Percentiles rank a stretch among this genome's conserved stretches.
Conservation (phyloP, 2,329 filamentous ascomycete genomes). For the Bimuria novae-zelandiae region DNA sequence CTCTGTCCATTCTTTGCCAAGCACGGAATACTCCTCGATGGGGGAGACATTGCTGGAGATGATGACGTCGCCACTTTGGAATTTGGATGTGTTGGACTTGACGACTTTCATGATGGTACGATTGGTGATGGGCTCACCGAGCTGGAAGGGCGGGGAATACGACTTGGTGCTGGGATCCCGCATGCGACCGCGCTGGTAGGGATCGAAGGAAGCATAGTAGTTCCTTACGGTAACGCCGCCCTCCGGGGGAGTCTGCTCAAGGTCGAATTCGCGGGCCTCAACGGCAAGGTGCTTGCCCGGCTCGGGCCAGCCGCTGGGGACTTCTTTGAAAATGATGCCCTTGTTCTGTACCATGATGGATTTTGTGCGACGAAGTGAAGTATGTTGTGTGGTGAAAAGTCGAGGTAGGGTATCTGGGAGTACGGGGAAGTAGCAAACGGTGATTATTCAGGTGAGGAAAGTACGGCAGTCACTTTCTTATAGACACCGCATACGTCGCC, state of each 20-base stretch:
- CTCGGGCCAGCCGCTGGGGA: constrained; percentile 69
- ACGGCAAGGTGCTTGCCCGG: constrained; percentile 71
- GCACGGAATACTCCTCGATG: constrained; percentile 70
- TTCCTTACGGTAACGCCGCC: constrained; percentile 73
- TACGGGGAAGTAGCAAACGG: not conserved
- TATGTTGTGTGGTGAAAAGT: not conserved
- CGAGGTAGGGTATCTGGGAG: not conserved
- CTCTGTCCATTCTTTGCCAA: constrained; percentile 55
- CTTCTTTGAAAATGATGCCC: constrained; percentile 71
- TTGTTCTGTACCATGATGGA: constrained; percentile 68
- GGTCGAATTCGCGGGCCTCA: constrained; percentile 71
- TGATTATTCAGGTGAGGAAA: no score
- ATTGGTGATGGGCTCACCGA: constrained; percentile 69
- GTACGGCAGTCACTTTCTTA: no score
- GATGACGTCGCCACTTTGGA: constrained; percentile 70
- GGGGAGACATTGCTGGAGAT: constrained; percentile 55
- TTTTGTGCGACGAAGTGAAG: constrained; percentile 1
- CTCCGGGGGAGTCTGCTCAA: constrained; percentile 59
- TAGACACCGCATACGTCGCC: not conserved
- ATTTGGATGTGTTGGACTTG: constrained; percentile 67
- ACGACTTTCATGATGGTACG: constrained; percentile 69
- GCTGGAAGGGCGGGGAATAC: constrained; percentile 66
- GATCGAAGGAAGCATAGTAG: constrained; percentile 78
- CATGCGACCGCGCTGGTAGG: constrained; percentile 84
- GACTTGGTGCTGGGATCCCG: constrained; percentile 66